Percentiles rank a stretch among this genome's conserved stretches.
These are phyloP conservation scores for Amesomyces nigricolor DNA, from an alignment of 2,329 filamentous ascomycete species.

Conservation along the genomic window DNA sequence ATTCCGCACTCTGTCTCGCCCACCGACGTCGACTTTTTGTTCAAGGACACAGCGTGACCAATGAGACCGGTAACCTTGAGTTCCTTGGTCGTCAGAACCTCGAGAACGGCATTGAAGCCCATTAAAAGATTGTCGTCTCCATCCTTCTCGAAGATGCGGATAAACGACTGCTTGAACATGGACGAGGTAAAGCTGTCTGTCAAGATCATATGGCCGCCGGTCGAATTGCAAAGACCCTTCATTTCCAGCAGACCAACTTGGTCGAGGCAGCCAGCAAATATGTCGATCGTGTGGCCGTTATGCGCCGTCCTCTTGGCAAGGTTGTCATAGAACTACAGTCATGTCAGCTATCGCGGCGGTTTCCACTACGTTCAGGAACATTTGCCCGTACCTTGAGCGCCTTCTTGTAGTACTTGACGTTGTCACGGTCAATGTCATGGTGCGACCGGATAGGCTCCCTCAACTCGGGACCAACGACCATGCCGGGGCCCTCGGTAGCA, in stretches of 20 bases:
- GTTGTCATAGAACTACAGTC: slow-evolving; percentile 76
- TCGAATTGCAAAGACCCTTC: slow-evolving; percentile 94
- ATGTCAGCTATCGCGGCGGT: slow-evolving; percentile 25
- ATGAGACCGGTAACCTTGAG: slow-evolving; percentile 97
- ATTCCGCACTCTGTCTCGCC: slow-evolving; percentile 98
- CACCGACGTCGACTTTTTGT: slow-evolving; percentile 96
- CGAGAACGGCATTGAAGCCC: slow-evolving; percentile 95
- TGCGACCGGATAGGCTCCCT: slow-evolving; percentile 96
- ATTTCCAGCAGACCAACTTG: slow-evolving; percentile 97
- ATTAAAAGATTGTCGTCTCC: slow-evolving; percentile 90
- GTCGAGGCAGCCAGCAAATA: slow-evolving; percentile 94
- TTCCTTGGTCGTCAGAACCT: slow-evolving; percentile 96
- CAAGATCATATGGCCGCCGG: slow-evolving; percentile 95
- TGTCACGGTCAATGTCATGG: slow-evolving; percentile 97
- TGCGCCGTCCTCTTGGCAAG: slow-evolving; percentile 91
- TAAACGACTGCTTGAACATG: slow-evolving; percentile 99
- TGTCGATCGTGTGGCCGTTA: slow-evolving; percentile 95
- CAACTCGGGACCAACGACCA: slow-evolving; percentile 93
- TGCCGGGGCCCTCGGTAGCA: slow-evolving; percentile 90
- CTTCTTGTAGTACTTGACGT: slow-evolving; percentile 99
- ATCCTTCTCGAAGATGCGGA: slow-evolving; percentile 95
- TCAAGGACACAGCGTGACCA: slow-evolving; percentile 90
- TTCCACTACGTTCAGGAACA: neutral
- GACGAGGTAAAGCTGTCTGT: slow-evolving; percentile 98
- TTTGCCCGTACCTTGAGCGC: slow-evolving; percentile 70